phyloP scores from a whole-genome alignment of 1,284 basidiomycete species.

The Peniophora sp. region DNA sequence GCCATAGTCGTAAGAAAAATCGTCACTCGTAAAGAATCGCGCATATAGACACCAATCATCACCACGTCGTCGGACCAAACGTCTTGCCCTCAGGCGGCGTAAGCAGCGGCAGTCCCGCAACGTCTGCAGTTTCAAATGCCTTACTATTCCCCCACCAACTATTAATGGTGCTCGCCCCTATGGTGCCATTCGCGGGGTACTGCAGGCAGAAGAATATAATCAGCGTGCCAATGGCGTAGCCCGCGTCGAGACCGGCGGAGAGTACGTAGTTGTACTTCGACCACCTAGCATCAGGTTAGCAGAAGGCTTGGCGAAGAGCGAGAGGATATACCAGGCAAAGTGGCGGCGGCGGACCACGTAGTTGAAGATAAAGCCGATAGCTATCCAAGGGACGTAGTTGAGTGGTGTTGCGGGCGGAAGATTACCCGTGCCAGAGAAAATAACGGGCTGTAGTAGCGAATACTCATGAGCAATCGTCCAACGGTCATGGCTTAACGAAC shows the following conservation, averaged over 20 bases:
- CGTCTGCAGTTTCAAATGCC: conserved; percentile 35
- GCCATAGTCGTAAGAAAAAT: no score
- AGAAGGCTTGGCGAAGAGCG: no score
- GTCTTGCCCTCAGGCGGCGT: conserved; percentile 20
- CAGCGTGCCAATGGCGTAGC: conserved; percentile 39
- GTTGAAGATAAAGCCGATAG: conserved; percentile 48
- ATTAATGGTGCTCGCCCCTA: conserved; percentile 46
- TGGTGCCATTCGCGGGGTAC: conserved; percentile 55
- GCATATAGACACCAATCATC: no score
- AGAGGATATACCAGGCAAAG: conserved; percentile 33
- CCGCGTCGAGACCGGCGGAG: conserved; percentile 53
- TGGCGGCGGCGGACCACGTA: conserved; percentile 40
- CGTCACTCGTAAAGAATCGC: no score
- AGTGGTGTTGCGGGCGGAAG: conserved; percentile 43
- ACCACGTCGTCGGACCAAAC: conserved; percentile 25
- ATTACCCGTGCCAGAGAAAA: conserved; percentile 41
- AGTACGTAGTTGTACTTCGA: conserved; percentile 55
- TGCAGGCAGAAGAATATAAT: conserved; percentile 44
- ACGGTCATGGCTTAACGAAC: no score
- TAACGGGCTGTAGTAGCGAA: conserved; percentile 28
- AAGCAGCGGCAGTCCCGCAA: conserved; percentile 20
- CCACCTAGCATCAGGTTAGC: conserved; percentile 15
- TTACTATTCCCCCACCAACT: conserved; percentile 71
- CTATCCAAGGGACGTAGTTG: conserved; percentile 43
- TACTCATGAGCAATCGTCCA: no score